A percentile compares a stretch with the other conserved stretches of the same genome.
Conservation (phyloP, 1,139 yeast genomes). For the Yamadazyma taylorii region DNA sequence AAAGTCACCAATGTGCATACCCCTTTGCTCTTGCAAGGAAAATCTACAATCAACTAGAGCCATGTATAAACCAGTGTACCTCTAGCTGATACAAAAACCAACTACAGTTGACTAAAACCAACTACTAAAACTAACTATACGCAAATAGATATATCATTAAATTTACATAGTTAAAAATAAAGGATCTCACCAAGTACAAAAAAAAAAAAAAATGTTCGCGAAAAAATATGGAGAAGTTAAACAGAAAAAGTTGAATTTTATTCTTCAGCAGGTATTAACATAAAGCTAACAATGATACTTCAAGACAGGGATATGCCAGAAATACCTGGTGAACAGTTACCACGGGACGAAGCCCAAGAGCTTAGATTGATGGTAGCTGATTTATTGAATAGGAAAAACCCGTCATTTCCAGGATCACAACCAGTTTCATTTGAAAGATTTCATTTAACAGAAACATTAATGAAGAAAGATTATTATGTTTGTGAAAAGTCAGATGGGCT, state of each 20-base stretch:
- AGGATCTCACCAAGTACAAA: no score
- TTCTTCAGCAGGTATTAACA: no score
- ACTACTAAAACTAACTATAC: no score
- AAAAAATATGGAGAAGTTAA: background rate
- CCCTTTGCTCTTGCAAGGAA: background rate
- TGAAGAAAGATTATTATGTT: slow-evolving; percentile 68
- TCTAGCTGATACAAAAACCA: no score
- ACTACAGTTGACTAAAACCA: no score
- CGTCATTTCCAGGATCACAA: slow-evolving; percentile 83
- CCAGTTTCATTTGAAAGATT: slow-evolving; percentile 86
- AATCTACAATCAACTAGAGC: background rate
- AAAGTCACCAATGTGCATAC: slow-evolving; percentile 13
- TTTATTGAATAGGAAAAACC: slow-evolving; percentile 54
- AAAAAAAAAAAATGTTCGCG: no score
- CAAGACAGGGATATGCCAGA: slow-evolving; percentile 70
- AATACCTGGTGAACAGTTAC: slow-evolving; percentile 80
- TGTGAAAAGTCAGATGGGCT: slow-evolving; percentile 97
- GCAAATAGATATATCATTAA: no score
- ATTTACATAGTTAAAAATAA: no score
- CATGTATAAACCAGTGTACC: no score
- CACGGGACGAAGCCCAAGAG: slow-evolving; percentile 67
- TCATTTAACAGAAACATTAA: slow-evolving; percentile 65
- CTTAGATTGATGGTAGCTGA: slow-evolving; percentile 70
- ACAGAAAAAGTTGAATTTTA: no score
- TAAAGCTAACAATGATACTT: slow-evolving; percentile 22